These are phyloP conservation scores for Diaporthe vaccinii DNA, from an alignment of 2,329 filamentous ascomycete genomes.

Conservation along the genomic window DNA sequence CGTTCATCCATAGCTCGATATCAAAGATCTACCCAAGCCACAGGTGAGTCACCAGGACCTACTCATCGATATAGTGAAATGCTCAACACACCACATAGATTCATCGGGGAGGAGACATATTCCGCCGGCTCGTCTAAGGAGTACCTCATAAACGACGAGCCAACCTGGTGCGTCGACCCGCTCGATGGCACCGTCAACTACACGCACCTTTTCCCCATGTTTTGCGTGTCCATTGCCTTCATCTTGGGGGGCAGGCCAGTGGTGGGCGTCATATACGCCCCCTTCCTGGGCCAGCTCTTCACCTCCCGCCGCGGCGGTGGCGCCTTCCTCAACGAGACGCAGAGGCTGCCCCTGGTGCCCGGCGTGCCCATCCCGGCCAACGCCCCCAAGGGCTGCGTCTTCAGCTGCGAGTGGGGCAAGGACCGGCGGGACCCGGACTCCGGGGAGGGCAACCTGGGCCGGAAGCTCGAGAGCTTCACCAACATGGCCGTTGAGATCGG, in stretches of 20 bases:
- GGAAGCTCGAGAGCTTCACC: slow-evolving; percentile 81
- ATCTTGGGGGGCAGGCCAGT: slow-evolving; percentile 70
- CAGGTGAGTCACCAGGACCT: slow-evolving; percentile 61
- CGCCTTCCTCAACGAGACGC: slow-evolving; percentile 77
- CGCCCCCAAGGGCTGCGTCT: slow-evolving; percentile 78
- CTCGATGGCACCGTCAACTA: slow-evolving; percentile 87
- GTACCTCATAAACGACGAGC: slow-evolving; percentile 73
- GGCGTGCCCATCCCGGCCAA: slow-evolving; percentile 72
- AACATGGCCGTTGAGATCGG: slow-evolving; percentile 79
- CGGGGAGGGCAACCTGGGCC: slow-evolving; percentile 75
- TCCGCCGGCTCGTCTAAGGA: slow-evolving; percentile 75
- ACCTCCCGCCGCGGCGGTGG: slow-evolving; percentile 75
- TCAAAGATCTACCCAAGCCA: slow-evolving; percentile 73
- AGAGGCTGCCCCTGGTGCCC: slow-evolving; percentile 74
- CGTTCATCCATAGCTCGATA: slow-evolving; percentile 75
- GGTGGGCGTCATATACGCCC: slow-evolving; percentile 80
- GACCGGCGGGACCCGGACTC: slow-evolving; percentile 72
- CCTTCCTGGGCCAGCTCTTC: slow-evolving; percentile 78
- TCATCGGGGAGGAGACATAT: slow-evolving; percentile 84
- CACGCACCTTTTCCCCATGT: slow-evolving; percentile 85
- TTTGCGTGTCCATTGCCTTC: slow-evolving; percentile 83
- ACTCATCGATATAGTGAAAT: not conserved
- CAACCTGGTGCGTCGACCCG: slow-evolving; percentile 84
- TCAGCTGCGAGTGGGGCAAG: slow-evolving; percentile 85
- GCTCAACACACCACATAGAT: slow-evolving; percentile 59